phyloP scores from a whole-genome alignment of 495 filamentous ascomycete genomes.

The Lepraria neglecta region DNA sequence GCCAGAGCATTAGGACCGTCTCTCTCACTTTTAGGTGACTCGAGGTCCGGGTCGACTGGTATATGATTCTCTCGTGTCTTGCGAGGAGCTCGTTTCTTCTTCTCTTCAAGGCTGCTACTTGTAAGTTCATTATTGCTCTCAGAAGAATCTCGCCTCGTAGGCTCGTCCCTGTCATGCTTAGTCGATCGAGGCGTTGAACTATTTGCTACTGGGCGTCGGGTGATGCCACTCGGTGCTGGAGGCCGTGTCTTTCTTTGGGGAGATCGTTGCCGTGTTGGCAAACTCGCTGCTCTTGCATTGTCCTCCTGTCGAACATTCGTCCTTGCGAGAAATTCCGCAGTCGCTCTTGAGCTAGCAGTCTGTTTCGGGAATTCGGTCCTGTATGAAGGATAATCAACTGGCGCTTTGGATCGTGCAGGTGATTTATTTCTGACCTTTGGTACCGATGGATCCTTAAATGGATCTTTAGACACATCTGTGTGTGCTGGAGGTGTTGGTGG shows the following conservation, averaged over 20 bases:
- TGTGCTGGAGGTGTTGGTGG: constrained; percentile 21
- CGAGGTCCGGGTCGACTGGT: constrained; percentile 20
- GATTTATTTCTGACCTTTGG: constrained; percentile 15
- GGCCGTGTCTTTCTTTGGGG: constrained; percentile 21
- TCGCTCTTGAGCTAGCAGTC: constrained; percentile 24
- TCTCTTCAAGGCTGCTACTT: constrained; percentile 35
- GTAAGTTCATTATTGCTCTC: constrained; percentile 36
- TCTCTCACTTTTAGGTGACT: constrained; percentile 41
- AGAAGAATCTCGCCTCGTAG: constrained; percentile 31
- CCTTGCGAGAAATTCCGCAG: constrained; percentile 26
- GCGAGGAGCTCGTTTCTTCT: constrained; percentile 26
- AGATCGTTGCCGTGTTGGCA: constrained; percentile 27
- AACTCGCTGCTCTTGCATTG: constrained; percentile 13
- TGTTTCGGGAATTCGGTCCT: constrained; percentile 30
- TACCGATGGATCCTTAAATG: constrained; percentile 11
- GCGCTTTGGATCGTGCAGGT: constrained; percentile 20
- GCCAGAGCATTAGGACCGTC: constrained; percentile 37
- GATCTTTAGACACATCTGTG: constrained; percentile 2
- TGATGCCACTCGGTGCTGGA: constrained; percentile 13
- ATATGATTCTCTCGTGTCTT: constrained; percentile 25
- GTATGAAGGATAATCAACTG: constrained; percentile 30
- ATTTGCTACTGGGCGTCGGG: constrained; percentile 29
- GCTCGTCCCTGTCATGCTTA: constrained; percentile 22
- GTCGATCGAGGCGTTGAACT: constrained; percentile 31
- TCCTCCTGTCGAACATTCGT: constrained; percentile 19